Base-by-base conservation (phyloP, 148 eudicot species). In the Fallopia convolvulus region DNA sequence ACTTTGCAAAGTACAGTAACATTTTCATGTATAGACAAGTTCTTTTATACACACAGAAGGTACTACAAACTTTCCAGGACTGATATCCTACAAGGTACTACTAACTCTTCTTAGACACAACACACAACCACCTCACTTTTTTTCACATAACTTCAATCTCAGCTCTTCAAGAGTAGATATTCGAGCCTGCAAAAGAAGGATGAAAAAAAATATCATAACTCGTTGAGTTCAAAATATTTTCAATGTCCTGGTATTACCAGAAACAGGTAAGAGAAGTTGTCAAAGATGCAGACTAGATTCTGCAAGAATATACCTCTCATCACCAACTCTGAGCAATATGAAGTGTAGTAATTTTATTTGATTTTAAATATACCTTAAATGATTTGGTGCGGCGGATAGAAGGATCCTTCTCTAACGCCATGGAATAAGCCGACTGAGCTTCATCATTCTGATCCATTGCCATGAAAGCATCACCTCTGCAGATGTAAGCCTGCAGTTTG, bases 391-490 rank as follows among this genome's bases (percentile, higher is more conserved):
- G 91, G 30, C 84, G 85, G 79, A 92, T 66, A 52, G 96, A 86
- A 70, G 93, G 93, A 80, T 94, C 88, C 60, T 75, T 79, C 48
- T 89, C 89, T 79, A 88, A 48, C 74, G 97, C 98, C 81, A 85
- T 83, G 32, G 81, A 77, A 86, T 90, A 94, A 58, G 93, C 87
- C 13, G 77, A 79, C 79, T 88, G 90, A 32, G 92, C 97, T 70
- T 75, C 88, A 44, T 88, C 83, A 71, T 85, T 74, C 77, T 83
- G 83, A 60, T 89, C 88, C 89, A 90, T 86, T 44, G 89, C 93
- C 85, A 88, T 76, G 70, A 87, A 82, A 75, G 88, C 91, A 86
- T 94, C 95, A 83, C 93, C 98, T 86, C 88, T 88, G 83, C 91
- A 86, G 26, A 94, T 80, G 81, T 92, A 92, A 79, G 89, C 98